Conservation (phyloP, 495 filamentous ascomycete genomes). For the Acidiella bohemica region DNA sequence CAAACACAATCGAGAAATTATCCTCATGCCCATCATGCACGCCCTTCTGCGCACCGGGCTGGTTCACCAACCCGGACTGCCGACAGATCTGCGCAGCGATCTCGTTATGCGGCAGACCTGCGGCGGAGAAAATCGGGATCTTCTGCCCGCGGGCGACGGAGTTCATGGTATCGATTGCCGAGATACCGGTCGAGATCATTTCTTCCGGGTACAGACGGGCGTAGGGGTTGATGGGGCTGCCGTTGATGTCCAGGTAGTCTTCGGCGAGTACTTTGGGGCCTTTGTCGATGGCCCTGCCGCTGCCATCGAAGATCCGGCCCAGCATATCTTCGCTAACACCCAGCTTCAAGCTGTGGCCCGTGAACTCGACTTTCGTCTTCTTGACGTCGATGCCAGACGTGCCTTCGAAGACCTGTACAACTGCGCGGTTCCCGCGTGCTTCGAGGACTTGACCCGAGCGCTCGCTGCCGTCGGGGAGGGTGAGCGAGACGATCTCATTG, state of each 20-base stretch:
- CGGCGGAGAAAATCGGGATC: conserved; percentile 98
- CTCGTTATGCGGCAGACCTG: conserved; percentile 97
- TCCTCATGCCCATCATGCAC: conserved; percentile 95
- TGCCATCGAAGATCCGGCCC: conserved; percentile 96
- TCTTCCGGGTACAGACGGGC: conserved; percentile 98
- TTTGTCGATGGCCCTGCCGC: conserved; percentile 93
- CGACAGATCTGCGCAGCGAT: conserved; percentile 96
- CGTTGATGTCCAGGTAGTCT: conserved; percentile 98
- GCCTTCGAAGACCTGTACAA: conserved; percentile 97
- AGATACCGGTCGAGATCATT: conserved; percentile 99
- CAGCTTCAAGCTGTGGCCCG: conserved; percentile 89
- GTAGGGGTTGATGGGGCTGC: conserved; percentile 97
- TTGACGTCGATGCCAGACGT: conserved; percentile 96
- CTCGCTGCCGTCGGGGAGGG: conserved; percentile 87
- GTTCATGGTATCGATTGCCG: conserved; percentile 99
- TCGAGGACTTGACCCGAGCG: conserved; percentile 92
- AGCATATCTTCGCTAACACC: conserved; percentile 99
- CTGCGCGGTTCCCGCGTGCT: conserved; percentile 76
- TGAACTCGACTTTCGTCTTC: conserved; percentile 97
- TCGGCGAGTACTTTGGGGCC: conserved; percentile 96
- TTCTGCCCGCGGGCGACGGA: conserved; percentile 99
- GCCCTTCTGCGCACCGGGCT: conserved; percentile 53
- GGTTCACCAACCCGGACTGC: conserved; percentile 82
- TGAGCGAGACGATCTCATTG: conserved; percentile 96
- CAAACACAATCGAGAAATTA: conserved; percentile 99